Conservation (phyloP, 2,329 filamentous ascomycete genomes). For the Arachnopeziza araneosa region DNA sequence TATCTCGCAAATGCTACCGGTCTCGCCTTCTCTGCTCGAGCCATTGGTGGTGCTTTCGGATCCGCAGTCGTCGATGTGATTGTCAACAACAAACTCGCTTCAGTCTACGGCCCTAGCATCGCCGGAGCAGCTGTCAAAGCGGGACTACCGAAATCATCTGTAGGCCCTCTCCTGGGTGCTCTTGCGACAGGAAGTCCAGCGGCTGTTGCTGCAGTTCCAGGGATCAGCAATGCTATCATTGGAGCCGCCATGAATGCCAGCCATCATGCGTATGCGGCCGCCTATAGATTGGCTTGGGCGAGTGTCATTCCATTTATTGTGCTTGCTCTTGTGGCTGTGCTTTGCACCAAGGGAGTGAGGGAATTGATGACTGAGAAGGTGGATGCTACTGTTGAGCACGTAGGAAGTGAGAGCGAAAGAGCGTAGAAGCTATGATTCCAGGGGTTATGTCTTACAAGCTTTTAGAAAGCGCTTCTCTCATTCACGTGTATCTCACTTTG, state of each 20-base stretch:
- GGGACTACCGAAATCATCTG: slow-evolving; percentile 36
- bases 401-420: background rate
- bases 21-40: slow-evolving; percentile 47
- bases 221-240: slow-evolving; percentile 32
- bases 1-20: slow-evolving; percentile 49
- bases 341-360: slow-evolving; percentile 41
- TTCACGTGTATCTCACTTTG: background rate
- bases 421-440: background rate
- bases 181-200: slow-evolving; percentile 31
- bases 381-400: slow-evolving; percentile 44
- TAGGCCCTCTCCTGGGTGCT: slow-evolving; percentile 35
- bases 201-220: background rate
- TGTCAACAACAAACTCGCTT: slow-evolving; percentile 40
- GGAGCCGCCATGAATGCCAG: slow-evolving; percentile 36
- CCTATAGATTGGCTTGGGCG: slow-evolving; percentile 45
- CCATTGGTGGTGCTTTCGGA: slow-evolving; percentile 49
- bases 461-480: background rate
- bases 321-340: slow-evolving; percentile 40
- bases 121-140: slow-evolving; percentile 37
- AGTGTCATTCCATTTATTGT: slow-evolving; percentile 48
- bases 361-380: slow-evolving; percentile 50
- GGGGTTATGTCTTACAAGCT: background rate
- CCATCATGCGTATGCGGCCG: slow-evolving; percentile 40
- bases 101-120: slow-evolving; percentile 36
- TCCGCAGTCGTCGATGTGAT: slow-evolving; percentile 49